phyloP scores from a whole-genome alignment of 495 filamentous ascomycete genomes.

The Penicillium arizonense region DNA sequence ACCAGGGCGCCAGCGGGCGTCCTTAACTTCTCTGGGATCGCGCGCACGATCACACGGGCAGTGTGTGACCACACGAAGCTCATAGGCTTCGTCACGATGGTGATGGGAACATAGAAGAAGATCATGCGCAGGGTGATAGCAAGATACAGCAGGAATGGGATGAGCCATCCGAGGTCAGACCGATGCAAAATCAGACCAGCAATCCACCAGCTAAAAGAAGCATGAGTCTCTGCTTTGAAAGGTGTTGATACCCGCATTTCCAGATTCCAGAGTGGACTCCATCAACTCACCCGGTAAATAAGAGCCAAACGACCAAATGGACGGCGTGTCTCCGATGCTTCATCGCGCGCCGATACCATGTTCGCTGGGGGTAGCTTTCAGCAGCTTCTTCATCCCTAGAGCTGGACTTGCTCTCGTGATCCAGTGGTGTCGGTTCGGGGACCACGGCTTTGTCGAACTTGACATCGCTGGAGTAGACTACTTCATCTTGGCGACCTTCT shows the following conservation, averaged over 20 bases:
- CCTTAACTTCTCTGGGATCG: constrained; percentile 63
- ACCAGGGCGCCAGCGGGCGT: constrained; percentile 57
- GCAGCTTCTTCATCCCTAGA: constrained; percentile 32
- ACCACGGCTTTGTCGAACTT: constrained; percentile 44
- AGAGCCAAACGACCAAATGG: constrained; percentile 50
- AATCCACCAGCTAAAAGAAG: constrained; percentile 75
- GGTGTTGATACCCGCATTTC: neutral
- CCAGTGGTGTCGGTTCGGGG: constrained; percentile 38
- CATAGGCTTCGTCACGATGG: constrained; percentile 62
- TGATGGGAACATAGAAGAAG: constrained; percentile 68
- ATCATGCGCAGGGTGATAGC: constrained; percentile 70
- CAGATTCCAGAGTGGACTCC: neutral
- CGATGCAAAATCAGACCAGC: constrained; percentile 72
- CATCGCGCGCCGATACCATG: constrained; percentile 24
- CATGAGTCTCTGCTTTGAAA: constrained; percentile 12
- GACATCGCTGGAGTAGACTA: constrained; percentile 45
- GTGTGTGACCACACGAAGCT: constrained; percentile 65
- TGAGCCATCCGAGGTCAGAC: constrained; percentile 74
- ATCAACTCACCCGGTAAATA: constrained; percentile 60
- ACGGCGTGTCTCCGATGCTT: constrained; percentile 39
- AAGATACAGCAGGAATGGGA: constrained; percentile 81
- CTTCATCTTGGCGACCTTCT: constrained; percentile 43
- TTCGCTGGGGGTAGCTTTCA: constrained; percentile 18
- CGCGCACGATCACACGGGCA: constrained; percentile 43
- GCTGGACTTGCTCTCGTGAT: constrained; percentile 35